A percentile compares a stretch with the other conserved stretches of the same genome.
These are phyloP conservation scores for Penicillium janthinellum DNA, from an alignment of 2,329 filamentous ascomycete species.

Conservation along the genomic window DNA sequence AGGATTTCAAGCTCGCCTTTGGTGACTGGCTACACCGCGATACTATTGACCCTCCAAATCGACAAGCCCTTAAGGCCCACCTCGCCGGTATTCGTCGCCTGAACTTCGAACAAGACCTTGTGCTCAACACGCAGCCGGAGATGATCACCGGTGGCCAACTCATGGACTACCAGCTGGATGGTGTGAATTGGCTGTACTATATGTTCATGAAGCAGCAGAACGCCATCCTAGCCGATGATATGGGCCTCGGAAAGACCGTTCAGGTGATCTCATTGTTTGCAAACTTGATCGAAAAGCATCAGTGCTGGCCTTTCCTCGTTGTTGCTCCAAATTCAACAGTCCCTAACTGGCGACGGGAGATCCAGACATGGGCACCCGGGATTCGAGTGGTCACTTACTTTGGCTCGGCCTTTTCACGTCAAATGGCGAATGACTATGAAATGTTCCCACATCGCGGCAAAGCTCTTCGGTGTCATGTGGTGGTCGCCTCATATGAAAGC, in stretches of 20 bases:
- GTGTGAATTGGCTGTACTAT: slow-evolving; percentile 91
- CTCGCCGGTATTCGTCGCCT: slow-evolving; percentile 66
- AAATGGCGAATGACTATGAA: slow-evolving; percentile 79
- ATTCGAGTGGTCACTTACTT: slow-evolving; percentile 92
- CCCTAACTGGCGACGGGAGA: slow-evolving; percentile 95
- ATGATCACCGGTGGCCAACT: slow-evolving; percentile 75
- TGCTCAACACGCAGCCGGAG: slow-evolving; percentile 71
- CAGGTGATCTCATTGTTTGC: slow-evolving; percentile 84
- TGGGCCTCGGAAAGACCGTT: slow-evolving; percentile 97
- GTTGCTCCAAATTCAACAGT: slow-evolving; percentile 95
- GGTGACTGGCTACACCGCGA: slow-evolving; percentile 80
- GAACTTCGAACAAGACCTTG: slow-evolving; percentile 66
- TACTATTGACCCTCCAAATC: slow-evolving; percentile 65
- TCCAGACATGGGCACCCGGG: slow-evolving; percentile 87
- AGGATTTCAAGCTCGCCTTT: slow-evolving; percentile 80
- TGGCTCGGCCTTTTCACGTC: slow-evolving; percentile 72
- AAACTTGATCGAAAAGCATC: slow-evolving; percentile 67
- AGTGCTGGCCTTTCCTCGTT: slow-evolving; percentile 88
- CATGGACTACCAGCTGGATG: slow-evolving; percentile 92
- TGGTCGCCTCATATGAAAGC: slow-evolving; percentile 93
- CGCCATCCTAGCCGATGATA: slow-evolving; percentile 92
- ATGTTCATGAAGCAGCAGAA: slow-evolving; percentile 83
- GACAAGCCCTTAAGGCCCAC: slow-evolving; percentile 63
- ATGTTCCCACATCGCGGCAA: slow-evolving; percentile 68
- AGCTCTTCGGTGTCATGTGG: slow-evolving; percentile 82